Conservation (phyloP, 805 yeast genomes). For the Torulaspora gathmanii region DNA sequence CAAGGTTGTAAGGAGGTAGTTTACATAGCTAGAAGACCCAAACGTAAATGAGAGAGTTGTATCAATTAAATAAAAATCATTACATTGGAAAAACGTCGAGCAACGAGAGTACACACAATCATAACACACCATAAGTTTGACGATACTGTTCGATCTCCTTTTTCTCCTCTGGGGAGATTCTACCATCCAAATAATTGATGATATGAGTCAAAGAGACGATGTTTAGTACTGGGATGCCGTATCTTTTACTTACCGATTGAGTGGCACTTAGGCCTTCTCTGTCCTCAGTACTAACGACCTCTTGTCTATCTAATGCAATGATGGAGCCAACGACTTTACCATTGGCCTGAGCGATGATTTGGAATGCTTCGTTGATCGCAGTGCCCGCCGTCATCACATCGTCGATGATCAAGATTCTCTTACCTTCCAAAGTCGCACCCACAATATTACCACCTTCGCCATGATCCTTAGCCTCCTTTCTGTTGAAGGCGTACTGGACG, state of each 20-base stretch:
- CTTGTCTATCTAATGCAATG: slow-evolving; percentile 94
- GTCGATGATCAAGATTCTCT: slow-evolving; percentile 80
- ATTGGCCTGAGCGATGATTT: slow-evolving; percentile 60
- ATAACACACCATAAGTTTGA: slow-evolving; percentile 37
- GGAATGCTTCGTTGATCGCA: slow-evolving; percentile 91
- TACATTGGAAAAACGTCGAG: slow-evolving; percentile 7
- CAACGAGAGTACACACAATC: neutral
- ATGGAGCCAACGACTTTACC: slow-evolving; percentile 80
- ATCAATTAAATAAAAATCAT: slow-evolving; percentile 13
- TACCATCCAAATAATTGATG: slow-evolving; percentile 53
- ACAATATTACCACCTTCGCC: slow-evolving; percentile 98
- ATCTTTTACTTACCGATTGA: slow-evolving; percentile 64
- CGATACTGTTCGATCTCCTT: slow-evolving; percentile 55
- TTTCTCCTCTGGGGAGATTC: slow-evolving; percentile 54
- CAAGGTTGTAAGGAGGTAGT: slow-evolving; percentile 34
- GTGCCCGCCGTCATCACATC: slow-evolving; percentile 99
- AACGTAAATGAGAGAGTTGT: slow-evolving; percentile 7
- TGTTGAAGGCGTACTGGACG: slow-evolving; percentile 86
- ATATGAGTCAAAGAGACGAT: slow-evolving; percentile 77
- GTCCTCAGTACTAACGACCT: slow-evolving; percentile 61
- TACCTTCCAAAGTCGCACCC: slow-evolving; percentile 68
- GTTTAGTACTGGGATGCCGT: slow-evolving; percentile 75
- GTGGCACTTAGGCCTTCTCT: slow-evolving; percentile 61
- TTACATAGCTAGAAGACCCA: slow-evolving; percentile 1
- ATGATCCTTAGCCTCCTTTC: slow-evolving; percentile 95